Conservation (phyloP, 495 filamentous ascomycete species). For the Durotheca rogersii region DNA sequence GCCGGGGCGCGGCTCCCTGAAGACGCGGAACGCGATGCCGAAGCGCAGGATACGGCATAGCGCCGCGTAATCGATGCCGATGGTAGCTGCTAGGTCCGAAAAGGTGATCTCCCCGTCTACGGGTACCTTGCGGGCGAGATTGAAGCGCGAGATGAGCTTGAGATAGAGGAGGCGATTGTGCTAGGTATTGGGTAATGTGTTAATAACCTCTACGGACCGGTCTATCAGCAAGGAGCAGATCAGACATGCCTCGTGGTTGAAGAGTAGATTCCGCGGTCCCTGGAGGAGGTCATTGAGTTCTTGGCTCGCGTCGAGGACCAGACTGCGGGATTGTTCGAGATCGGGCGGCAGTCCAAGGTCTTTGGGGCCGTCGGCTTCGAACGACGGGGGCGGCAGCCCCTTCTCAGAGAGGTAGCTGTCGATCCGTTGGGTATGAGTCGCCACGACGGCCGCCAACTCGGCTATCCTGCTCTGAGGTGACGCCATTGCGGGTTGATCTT, state of each 20-base stretch:
- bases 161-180: slow-evolving; percentile 32
- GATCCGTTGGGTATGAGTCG: slow-evolving; percentile 6
- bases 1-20: slow-evolving; percentile 40
- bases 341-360: slow-evolving; percentile 13
- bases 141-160: slow-evolving; percentile 39
- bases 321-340: slow-evolving; percentile 6
- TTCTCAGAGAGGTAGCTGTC: slow-evolving; percentile 4
- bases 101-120: slow-evolving; percentile 36
- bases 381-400: slow-evolving; percentile 8
- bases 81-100: slow-evolving; percentile 33
- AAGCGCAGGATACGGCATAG: slow-evolving; percentile 47
- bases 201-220: neutral
- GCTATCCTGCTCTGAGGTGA: slow-evolving; percentile 10
- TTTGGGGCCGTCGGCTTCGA: slow-evolving; percentile 8
- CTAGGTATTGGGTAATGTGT: too few relatives aligned
- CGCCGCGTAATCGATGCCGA: slow-evolving; percentile 27
- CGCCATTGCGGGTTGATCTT: neutral
- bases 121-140: slow-evolving; percentile 38
- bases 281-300: slow-evolving; percentile 24
- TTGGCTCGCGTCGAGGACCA: slow-evolving; percentile 11
- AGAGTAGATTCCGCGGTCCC: slow-evolving; percentile 9
- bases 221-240: neutral
- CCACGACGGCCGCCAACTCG: neutral
- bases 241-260: slow-evolving; percentile 7
- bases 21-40: slow-evolving; percentile 49